These are phyloP conservation scores for Macadamia integrifolia DNA, from an alignment of 164 flowering plant genomes.

Conservation along the genomic window DNA sequence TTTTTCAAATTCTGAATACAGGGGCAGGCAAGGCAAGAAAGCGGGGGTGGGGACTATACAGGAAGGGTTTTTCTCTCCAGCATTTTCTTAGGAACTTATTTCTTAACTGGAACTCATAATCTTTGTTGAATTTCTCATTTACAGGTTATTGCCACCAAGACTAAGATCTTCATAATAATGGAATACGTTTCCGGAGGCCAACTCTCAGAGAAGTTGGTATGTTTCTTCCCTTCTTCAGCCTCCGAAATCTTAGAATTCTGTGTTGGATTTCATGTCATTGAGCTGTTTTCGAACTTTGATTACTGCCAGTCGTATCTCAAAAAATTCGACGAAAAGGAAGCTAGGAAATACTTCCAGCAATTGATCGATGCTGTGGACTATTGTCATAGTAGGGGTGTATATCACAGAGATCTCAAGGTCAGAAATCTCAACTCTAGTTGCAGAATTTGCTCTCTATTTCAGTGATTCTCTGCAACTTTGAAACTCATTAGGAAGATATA, in stretches of 20 bases:
- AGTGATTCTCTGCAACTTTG: neutral
- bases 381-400: constrained; percentile 81
- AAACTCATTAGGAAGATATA: no score
- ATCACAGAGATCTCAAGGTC: constrained; percentile 91
- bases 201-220: constrained; percentile 62
- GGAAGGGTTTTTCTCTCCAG: no score
- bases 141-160: constrained; percentile 70
- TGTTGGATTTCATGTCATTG: neutral
- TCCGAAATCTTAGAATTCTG: neutral
- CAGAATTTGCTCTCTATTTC: neutral
- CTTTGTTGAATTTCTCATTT: neutral
- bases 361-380: constrained; percentile 80
- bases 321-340: constrained; percentile 54
- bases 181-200: constrained; percentile 73
- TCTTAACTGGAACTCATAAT: neutral
- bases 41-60: no score
- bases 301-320: constrained; percentile 36
- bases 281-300: neutral
- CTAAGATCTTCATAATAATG: constrained; percentile 66
- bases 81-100: neutral
- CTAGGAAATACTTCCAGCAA: constrained; percentile 79
- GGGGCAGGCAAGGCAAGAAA: no score
- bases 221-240: constrained; percentile 5
- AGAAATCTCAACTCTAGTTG: neutral
- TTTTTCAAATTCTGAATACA: no score